phyloP scores from a whole-genome alignment of 2,329 filamentous ascomycete species.

The Ascosphaera pollenicola region DNA sequence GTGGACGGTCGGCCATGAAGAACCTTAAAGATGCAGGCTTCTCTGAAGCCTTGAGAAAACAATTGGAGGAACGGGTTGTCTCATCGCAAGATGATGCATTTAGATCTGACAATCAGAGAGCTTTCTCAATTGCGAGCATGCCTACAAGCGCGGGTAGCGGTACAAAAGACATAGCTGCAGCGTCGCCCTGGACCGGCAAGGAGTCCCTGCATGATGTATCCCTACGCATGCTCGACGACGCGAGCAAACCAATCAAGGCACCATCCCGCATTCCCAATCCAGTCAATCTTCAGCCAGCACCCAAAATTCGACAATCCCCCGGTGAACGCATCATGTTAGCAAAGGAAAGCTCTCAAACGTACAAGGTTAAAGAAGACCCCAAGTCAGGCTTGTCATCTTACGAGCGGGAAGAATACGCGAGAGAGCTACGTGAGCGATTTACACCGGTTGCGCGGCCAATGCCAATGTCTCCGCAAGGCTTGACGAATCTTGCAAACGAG shows the following conservation, averaged over 20 bases:
- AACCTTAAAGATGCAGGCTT: constrained; percentile 40
- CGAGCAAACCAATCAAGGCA: constrained; percentile 32
- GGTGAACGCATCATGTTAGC: constrained; percentile 34
- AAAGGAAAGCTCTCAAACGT: constrained; percentile 34
- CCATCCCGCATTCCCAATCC: constrained; percentile 21
- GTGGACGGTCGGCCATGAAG: constrained; percentile 31
- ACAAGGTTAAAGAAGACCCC: constrained; percentile 29
- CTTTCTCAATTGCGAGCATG: constrained; percentile 30
- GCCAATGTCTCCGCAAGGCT: constrained; percentile 54
- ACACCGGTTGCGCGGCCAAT: constrained; percentile 47
- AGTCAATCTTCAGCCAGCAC: constrained; percentile 25
- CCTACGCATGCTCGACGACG: constrained; percentile 54
- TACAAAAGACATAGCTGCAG: constrained; percentile 43
- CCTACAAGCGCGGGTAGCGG: constrained; percentile 42
- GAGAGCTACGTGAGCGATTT: constrained; percentile 64
- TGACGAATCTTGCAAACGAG: constrained; percentile 72
- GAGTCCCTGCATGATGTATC: constrained; percentile 56
- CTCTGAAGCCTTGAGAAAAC: constrained; percentile 34
- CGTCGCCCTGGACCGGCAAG: constrained; percentile 54
- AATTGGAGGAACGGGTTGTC: constrained; percentile 36
- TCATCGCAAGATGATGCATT: constrained; percentile 24
- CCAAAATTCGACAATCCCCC: constrained; percentile 18
- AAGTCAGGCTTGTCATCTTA: constrained; percentile 36
- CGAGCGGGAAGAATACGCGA: constrained; percentile 49
- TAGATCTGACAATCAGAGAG: constrained; percentile 28